Conservation (phyloP, 2,329 filamentous ascomycete genomes). For the Alternaria brassicicola region DNA sequence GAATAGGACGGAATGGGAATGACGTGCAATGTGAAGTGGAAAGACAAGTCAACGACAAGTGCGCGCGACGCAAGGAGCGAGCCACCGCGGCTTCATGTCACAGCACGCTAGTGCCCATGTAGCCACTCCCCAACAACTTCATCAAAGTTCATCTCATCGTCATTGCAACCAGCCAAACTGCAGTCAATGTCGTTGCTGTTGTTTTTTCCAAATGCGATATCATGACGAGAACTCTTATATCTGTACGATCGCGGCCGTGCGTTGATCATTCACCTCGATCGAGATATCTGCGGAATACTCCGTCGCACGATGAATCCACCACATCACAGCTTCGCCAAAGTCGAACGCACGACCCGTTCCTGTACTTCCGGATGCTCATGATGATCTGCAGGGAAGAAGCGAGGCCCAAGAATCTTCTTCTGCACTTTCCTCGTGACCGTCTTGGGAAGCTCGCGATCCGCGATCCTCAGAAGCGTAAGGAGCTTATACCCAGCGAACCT, state of each 20-base stretch:
- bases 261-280: background rate
- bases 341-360: conserved; percentile 29
- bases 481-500: conserved; percentile 57
- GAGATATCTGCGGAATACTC: background rate
- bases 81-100: background rate
- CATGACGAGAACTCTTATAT: background rate
- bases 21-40: background rate
- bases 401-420: conserved; percentile 55
- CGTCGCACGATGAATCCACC: background rate
- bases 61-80: background rate
- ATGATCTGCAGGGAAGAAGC: conserved; percentile 46
- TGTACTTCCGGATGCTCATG: conserved; percentile 35
- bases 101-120: background rate
- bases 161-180: background rate
- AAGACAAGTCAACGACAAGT: background rate
- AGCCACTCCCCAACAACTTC: background rate
- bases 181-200: background rate
- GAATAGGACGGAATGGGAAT: background rate
- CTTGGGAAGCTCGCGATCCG: conserved; percentile 56
- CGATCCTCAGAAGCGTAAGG: conserved; percentile 55
- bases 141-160: background rate
- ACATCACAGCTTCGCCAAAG: conserved; percentile 30
- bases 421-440: conserved; percentile 58
- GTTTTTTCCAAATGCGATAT: background rate
- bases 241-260: background rate